A percentile compares a stretch with the other conserved stretches of the same genome.
Evolutionary conservation across 495 filamentous ascomycete genomes (phyloP).

Genomic region (Trichoderma virens): DNA sequence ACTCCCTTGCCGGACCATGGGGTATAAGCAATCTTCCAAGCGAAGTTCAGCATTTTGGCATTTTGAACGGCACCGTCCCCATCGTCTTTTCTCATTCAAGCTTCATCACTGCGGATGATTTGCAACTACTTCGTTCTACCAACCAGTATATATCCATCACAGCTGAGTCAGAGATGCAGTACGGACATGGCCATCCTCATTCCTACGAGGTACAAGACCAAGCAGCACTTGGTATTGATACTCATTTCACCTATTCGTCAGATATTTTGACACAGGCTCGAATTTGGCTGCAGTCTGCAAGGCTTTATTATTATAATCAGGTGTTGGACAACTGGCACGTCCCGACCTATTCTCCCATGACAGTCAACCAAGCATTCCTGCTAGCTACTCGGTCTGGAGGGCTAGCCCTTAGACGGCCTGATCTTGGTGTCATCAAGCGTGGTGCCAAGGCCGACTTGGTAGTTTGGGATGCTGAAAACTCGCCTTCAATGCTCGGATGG

Average conservation of each 20-base stretch:
- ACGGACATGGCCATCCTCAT: slow-evolving; percentile 31
- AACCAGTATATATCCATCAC: slow-evolving; percentile 40
- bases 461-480: slow-evolving; percentile 36
- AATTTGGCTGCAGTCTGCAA: slow-evolving; percentile 33
- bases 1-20: slow-evolving; percentile 29
- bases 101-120: slow-evolving; percentile 23
- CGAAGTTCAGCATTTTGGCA: slow-evolving; percentile 20
- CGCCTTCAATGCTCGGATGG: slow-evolving; percentile 41
- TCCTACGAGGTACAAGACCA: slow-evolving; percentile 32
- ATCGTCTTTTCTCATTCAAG: slow-evolving; percentile 36
- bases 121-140: slow-evolving; percentile 22
- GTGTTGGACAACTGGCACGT: slow-evolving; percentile 31
- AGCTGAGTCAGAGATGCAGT: slow-evolving; percentile 38
- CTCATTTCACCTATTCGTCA: slow-evolving; percentile 35
- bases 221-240: slow-evolving; percentile 38
- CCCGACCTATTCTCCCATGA: slow-evolving; percentile 33
- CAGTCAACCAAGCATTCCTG: slow-evolving; percentile 42
- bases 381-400: slow-evolving; percentile 41
- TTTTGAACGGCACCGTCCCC: slow-evolving; percentile 28
- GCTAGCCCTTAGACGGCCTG: slow-evolving; percentile 34
- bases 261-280: slow-evolving; percentile 40
- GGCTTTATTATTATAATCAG: slow-evolving; percentile 24
- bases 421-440: slow-evolving; percentile 36
- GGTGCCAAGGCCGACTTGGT: slow-evolving; percentile 44
- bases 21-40: slow-evolving; percentile 24